Evolutionary conservation across 1,284 basidiomycete genomes (phyloP), one percentile per base, ranked within the genome.

Genomic region (Cutaneotrichosporon cavernicola): DNA sequence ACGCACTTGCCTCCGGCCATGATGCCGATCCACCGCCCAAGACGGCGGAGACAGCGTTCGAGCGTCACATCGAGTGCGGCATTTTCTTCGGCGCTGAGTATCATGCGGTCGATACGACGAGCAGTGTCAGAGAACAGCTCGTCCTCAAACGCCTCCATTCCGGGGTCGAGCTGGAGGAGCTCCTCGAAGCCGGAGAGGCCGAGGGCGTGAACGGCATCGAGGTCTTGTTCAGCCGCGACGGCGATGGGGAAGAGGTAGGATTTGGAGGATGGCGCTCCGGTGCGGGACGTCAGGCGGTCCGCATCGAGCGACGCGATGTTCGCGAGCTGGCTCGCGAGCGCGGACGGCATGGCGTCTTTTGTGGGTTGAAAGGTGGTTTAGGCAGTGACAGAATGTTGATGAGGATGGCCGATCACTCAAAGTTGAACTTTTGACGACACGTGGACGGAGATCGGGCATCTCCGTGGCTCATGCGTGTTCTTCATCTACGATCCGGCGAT

Each of bases 181-280:
- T 85, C 85, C 14, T 85, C 84, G 68, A 93, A 85, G 14, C 91
- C 94, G 76, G 91, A 93, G 65, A 86, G 82, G 13, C 86, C 94
- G 16, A 99, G 85, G 0, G 91, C 88, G 73, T 91, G 87, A 55
- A 99, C 87, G 16, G 94, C 88, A 76, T 94, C 90, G 65, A 95
- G 84, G 78, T 96, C 92, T 75, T 96, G 88, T 46, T 87, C 82
- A 66, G 89, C 86, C 14, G 92, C 91, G 64, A 92, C 89, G 63
- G 85, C 84, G 30, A 88, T 85, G 30, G 89, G 88, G 80, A 97
- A 99, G 59, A 99, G 87, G 83, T 97, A 99, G 0, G 85, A 86
- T 76, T 86, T 86, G 62, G 85, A 84, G 63, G 86, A 84, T 8
- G 80, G 80, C 40, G 72, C 72, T 40, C 80, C 80, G 64, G 74